Base-by-base conservation (phyloP, 345 rosid genomes). In the Euphorbia tirucalli region DNA sequence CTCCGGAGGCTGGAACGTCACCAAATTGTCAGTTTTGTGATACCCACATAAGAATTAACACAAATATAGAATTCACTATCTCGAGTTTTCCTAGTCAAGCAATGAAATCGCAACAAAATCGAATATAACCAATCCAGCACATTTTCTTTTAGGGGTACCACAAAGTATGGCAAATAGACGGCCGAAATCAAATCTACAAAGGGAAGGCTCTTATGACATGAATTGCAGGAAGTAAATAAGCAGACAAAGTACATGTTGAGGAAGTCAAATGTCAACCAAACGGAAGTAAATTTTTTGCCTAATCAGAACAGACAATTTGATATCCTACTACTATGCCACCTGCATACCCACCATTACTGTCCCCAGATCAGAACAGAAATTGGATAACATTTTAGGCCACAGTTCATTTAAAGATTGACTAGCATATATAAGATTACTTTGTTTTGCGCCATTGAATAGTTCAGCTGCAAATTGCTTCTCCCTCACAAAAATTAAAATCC, bases 401-500 rank as follows among this genome's bases (percentile, higher is more conserved):
- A 56, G 48, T 15, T 27, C 63, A 59, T 14, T 11, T 0, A 54
- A 48, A 66, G 58, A 28, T 37, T n/a, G n/a, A n/a, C n/a, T n/a
- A n/a, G n/a, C n/a, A n/a, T n/a, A n/a, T n/a, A n/a, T n/a, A n/a
- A n/a, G 39, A 35, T 35, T 3, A 7, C 39, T 35, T 4, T 4
- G 49, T 66, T 71, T 66, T 58, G 0, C 8, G 44, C n/a, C 13
- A 25, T n/a, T 8, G 24, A 32, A 13, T 44, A 59, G 19, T 44
- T 18, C 30, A 46, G 67, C 52, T 48, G 27, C 72, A 48, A 7
- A 31, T 39, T 48, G 61, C 46, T 50, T 35, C 62, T 32, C 66
- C 59, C 59, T 14, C 43, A 3, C 61, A 55, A 61, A 60, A 27
- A 14, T 49, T 50, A 13, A 95, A 79, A 81, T 95, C 99, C 2